Conservation (phyloP, 2,329 filamentous ascomycete species). For the Colletotrichum spaethianum region DNA sequence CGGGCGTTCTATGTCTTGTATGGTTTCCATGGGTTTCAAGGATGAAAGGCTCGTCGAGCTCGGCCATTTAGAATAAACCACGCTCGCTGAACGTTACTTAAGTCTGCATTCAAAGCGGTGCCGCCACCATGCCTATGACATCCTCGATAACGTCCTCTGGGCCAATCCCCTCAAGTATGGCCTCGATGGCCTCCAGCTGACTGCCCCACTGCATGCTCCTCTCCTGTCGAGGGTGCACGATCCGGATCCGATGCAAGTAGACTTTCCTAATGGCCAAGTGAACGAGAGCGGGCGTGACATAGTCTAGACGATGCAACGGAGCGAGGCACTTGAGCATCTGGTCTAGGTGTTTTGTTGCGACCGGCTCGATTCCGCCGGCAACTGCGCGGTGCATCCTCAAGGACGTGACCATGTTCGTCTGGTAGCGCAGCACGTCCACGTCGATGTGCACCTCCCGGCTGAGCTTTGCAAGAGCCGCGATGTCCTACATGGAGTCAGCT, state of each 20-base stretch:
- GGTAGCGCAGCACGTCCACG: slow-evolving; percentile 85
- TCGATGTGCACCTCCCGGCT: slow-evolving; percentile 74
- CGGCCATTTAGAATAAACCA: slow-evolving; percentile 25
- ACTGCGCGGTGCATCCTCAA: slow-evolving; percentile 91
- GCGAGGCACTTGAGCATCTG: slow-evolving; percentile 81
- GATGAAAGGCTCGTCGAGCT: slow-evolving; percentile 21
- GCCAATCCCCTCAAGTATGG: slow-evolving; percentile 73
- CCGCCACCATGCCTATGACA: slow-evolving; percentile 70
- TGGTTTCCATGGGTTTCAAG: slow-evolving; percentile 28
- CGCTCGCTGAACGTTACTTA: slow-evolving; percentile 12
- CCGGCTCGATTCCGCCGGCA: slow-evolving; percentile 80
- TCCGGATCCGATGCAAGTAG: slow-evolving; percentile 85
- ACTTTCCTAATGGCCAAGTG: slow-evolving; percentile 87
- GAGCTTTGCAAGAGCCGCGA: slow-evolving; percentile 72
- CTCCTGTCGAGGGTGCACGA: slow-evolving; percentile 80
- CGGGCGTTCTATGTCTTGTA: slow-evolving; percentile 36
- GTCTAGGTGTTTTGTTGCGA: slow-evolving; percentile 83
- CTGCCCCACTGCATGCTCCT: slow-evolving; percentile 96
- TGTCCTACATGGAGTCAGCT: slow-evolving; percentile 56
- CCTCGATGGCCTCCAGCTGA: slow-evolving; percentile 76
- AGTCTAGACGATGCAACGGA: slow-evolving; percentile 84
- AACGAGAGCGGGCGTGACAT: slow-evolving; percentile 87
- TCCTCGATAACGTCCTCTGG: slow-evolving; percentile 77
- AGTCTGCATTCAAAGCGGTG: slow-evolving; percentile 59
- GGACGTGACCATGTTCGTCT: slow-evolving; percentile 90